Base-by-base conservation (phyloP, 768 basidiomycete species). In the Sarcodon sp. region DNA sequence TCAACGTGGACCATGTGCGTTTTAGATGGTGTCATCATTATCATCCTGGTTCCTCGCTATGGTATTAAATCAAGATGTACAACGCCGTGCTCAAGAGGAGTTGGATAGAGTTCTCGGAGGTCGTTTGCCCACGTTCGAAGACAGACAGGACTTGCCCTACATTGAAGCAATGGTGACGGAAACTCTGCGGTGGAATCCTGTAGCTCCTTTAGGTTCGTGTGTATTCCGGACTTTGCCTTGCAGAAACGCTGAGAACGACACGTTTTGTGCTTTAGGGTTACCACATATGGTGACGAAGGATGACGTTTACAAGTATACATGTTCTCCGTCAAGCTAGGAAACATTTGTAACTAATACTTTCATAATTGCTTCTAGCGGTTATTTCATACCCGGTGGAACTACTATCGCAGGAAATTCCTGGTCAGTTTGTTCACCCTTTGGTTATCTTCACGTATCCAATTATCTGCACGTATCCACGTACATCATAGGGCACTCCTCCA, bases 251-350 rank as follows among this genome's bases (percentile, higher is more conserved):
- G 44, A 45, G 44, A 27, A 41, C 39, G 39, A 41, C 13, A 41
- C 27, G 7, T 41, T 16, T 27, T 27, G 21, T 27, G 21, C 21
- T 47, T 37, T 35, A 81, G 81, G 69, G 47, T 68, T 83, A 35
- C 82, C 82, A 0, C 82, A 83, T 50, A 68, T 77, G 43, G 53
- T 79, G 55, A 79, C 70, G 66, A 73, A 81, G 57, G 77, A 83
- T 53, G 80, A 85, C 55, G 60, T 77, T 36, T 84, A 83, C 57
- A 61, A 70, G 43, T 75, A 71, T 9, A 69, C 70, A 66, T 66
- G 21, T 27, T 27, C 21, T 27, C 21, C 21, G 21, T 27, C 4
- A 27, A 27, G 21, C 21, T 27, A 4, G 21, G 21, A 2, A 27
- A 27, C 4, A 27, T 27, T 27, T 27, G 21, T 27, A 27, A 27